Evolutionary conservation across 441 rosid species (phyloP), one percentile per base, ranked within the genome.

Genomic region (Bruguiera hainesii): DNA sequence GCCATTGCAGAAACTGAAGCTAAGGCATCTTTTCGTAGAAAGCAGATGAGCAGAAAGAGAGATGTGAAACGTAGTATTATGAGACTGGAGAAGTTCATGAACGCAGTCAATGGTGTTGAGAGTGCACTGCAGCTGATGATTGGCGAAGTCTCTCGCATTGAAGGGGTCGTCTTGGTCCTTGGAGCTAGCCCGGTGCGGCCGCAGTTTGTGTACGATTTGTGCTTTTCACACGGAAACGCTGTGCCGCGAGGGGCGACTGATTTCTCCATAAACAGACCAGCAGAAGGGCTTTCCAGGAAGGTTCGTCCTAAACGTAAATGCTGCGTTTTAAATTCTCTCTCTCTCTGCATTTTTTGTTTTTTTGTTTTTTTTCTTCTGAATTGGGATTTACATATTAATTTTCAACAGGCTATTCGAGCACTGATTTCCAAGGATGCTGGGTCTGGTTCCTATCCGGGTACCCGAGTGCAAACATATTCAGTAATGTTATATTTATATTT

Each of bases 341-440:
- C 26, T 26, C 26, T 26, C 26, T 1, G 26, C 26, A 1, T 23
- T 19, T 30, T n/a, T 25, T 15, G 0, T 29, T 29, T 29, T 29
- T 29, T 29, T 29, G 4, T 29, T 29, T 7, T 0, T 33, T 72
- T 26, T 28, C 5, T 71, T 62, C 16, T 31, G 31, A 62, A 53
- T 39, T 29, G 6, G 6, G n/a, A 19, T 30, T 57, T 28, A 11
- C 29, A 15, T 13, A 16, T 67, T 28, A 64, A 61, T 70, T 59
- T 67, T 77, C 56, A 30, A 68, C 80, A 94, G 98, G 89, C 85
- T 71, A 80, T 91, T 65, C 85, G 96, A 63, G 78, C 81, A 16
- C 73, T 94, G 77, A 82, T 91, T 76, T 80, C 94, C 7, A 84
- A 74, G 59, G 97, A 85, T 75, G 96, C 88, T 65, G 99, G 99